These are phyloP conservation scores for Trichoderma sp. DNA, from an alignment of 2,329 filamentous ascomycete species.

Conservation along the genomic window DNA sequence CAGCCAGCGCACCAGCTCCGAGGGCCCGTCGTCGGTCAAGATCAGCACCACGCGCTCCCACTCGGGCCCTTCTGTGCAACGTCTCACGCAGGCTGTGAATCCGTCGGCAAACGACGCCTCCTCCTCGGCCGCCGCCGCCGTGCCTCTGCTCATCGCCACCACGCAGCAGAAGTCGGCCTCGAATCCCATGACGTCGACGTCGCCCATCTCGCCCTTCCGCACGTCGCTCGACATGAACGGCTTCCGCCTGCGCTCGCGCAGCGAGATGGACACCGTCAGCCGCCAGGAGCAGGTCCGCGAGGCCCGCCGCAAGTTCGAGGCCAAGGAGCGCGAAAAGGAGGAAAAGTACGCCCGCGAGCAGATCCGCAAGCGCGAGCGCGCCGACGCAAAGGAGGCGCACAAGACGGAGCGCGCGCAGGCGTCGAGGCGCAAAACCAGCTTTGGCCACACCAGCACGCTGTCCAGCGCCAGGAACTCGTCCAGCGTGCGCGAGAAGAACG, in stretches of 20 bases:
- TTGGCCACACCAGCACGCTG: slow-evolving; percentile 32
- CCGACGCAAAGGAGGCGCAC: slow-evolving; percentile 58
- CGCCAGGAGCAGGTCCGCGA: slow-evolving; percentile 60
- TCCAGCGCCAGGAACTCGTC: slow-evolving; percentile 36
- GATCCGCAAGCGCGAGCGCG: slow-evolving; percentile 59
- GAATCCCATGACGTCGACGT: slow-evolving; percentile 33
- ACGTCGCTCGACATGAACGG: slow-evolving; percentile 58
- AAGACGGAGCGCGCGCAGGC: slow-evolving; percentile 52
- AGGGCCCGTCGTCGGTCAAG: slow-evolving; percentile 35
- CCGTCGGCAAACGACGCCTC: slow-evolving; percentile 47
- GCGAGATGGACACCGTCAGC: slow-evolving; percentile 57
- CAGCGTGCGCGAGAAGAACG: slow-evolving; percentile 44
- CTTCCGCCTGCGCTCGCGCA: slow-evolving; percentile 62
- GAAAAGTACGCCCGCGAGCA: slow-evolving; percentile 64
- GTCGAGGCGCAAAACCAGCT: slow-evolving; percentile 44
- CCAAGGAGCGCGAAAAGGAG: slow-evolving; percentile 62
- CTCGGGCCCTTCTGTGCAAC: slow-evolving; percentile 35
- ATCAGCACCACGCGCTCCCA: slow-evolving; percentile 34
- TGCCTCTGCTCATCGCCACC: slow-evolving; percentile 33
- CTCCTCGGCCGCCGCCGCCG: slow-evolving; percentile 35
- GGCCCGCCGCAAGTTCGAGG: slow-evolving; percentile 64
- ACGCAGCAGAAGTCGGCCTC: slow-evolving; percentile 28
- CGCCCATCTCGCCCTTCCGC: slow-evolving; percentile 55
- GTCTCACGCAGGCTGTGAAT: slow-evolving; percentile 43
- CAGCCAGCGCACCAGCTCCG: slow-evolving; percentile 41